Percentiles rank a stretch among this genome's conserved stretches.
Conservation (phyloP, 768 basidiomycete genomes). For the Calocybe indica region DNA sequence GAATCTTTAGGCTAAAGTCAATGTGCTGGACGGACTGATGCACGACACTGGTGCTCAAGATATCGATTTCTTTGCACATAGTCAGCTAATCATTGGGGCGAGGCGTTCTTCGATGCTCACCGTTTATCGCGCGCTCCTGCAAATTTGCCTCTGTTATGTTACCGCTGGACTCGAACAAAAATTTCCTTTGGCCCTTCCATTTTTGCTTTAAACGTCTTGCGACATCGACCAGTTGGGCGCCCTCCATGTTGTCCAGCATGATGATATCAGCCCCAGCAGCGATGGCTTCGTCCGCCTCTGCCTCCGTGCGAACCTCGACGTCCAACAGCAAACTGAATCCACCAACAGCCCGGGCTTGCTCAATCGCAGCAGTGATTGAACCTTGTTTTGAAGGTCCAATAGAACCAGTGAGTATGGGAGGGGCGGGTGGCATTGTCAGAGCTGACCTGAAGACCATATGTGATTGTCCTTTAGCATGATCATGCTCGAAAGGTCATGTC, state of each 20-base stretch:
- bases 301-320: conserved; percentile 86
- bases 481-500: conserved; percentile 97
- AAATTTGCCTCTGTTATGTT: conserved; percentile 90
- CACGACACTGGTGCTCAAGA: conserved; percentile 84
- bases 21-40: conserved; percentile 93
- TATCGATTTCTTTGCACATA: conserved; percentile 73
- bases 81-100: neutral
- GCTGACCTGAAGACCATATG: conserved; percentile 89
- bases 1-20: conserved; percentile 96
- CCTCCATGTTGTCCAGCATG: conserved; percentile 94
- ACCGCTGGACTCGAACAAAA: conserved; percentile 90
- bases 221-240: conserved; percentile 58
- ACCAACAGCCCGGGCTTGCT: conserved; percentile 80
- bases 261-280: conserved; percentile 91
- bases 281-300: conserved; percentile 95
- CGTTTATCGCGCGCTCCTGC: conserved; percentile 73
- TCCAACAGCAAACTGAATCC: conserved; percentile 91
- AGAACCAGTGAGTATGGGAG: too few species aligned
- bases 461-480: conserved; percentile 99
- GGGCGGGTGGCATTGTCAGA: conserved; percentile 18
- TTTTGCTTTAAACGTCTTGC: conserved; percentile 69
- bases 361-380: conserved; percentile 85
- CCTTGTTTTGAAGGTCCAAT: conserved; percentile 33
- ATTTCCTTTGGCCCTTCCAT: conserved; percentile 78
- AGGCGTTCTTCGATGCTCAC: conserved; percentile 34